Percentiles rank a stretch among this genome's conserved stretches.
phyloP scores from a whole-genome alignment of 306 rosid genomes.

The Lathyrus tuberosus region DNA sequence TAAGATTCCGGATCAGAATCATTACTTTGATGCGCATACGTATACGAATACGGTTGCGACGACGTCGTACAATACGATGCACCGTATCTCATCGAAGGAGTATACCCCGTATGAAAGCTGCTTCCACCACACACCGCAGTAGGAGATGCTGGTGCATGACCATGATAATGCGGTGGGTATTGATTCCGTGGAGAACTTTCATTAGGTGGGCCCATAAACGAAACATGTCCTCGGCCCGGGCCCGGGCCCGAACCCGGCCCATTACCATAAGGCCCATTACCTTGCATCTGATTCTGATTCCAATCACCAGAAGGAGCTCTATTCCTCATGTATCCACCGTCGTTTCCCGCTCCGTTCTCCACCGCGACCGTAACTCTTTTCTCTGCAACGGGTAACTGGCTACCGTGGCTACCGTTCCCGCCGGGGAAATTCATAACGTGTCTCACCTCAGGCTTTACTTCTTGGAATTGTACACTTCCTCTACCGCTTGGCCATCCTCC shows the following conservation, averaged over 20 bases:
- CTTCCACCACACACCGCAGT: conserved; percentile 38
- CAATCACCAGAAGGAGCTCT: conserved; percentile 42
- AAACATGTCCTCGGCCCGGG: conserved; percentile 4
- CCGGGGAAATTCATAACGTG: conserved; percentile 41
- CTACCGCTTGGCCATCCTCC: conserved; percentile 39
- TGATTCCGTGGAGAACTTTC: conserved; percentile 50
- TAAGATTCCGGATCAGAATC: conserved; percentile 39
- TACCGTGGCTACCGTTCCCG: conserved; percentile 53
- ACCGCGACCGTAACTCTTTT: conserved; percentile 32
- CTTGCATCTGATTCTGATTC: conserved; percentile 29
- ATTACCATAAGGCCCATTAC: conserved; percentile 10
- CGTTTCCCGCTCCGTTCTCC: conserved; percentile 29
- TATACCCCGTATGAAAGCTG: conserved; percentile 46
- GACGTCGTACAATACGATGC: conserved; percentile 46
- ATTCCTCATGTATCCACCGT: conserved; percentile 49
- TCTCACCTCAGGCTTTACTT: conserved; percentile 44
- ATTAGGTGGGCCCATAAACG: conserved; percentile 43
- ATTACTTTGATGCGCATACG: conserved; percentile 31
- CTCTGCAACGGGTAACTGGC: conserved; percentile 45
- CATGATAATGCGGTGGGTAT: conserved; percentile 38
- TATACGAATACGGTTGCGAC: conserved; percentile 44
- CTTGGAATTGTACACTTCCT: conserved; percentile 45
- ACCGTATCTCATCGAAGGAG: conserved; percentile 37
- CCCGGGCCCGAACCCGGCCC: neutral
- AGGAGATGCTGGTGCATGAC: conserved; percentile 39